A percentile compares a stretch with the other conserved stretches of the same genome.
These are phyloP conservation scores for Malassezia furfur DNA, from an alignment of 1,284 basidiomycete species.

Conservation along the genomic window DNA sequence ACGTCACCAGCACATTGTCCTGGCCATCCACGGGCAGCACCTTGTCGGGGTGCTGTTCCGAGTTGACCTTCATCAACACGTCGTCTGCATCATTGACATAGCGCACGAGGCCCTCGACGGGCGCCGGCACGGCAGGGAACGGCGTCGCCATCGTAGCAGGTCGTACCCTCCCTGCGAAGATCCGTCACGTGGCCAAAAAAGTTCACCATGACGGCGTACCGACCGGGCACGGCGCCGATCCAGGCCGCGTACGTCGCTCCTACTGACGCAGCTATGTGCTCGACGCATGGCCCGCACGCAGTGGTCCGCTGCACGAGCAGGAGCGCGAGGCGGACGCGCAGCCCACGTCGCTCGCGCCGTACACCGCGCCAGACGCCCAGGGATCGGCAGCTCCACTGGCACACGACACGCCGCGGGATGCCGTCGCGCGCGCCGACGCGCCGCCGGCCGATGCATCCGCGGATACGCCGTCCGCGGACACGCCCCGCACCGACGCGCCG, in stretches of 20 bases:
- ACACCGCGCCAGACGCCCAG: too few relatives aligned
- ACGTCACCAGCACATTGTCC: conserved; percentile 68
- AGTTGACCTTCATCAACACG: conserved; percentile 39
- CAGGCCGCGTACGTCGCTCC: conserved; percentile 6
- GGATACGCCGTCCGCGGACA: not conserved
- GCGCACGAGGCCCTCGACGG: conserved; percentile 23
- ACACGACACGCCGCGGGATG: not conserved
- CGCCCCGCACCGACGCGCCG: not conserved
- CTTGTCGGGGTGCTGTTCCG: conserved; percentile 27
- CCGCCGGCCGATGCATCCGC: not conserved
- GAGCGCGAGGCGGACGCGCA: not conserved
- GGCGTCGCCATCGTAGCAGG: conserved; percentile 37
- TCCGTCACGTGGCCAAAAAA: conserved; percentile 1
- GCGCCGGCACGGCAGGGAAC: conserved; percentile 31
- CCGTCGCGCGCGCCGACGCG: not conserved
- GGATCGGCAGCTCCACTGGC: too few relatives aligned
- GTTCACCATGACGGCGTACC: conserved; percentile 2
- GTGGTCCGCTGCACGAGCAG: conserved; percentile 1
- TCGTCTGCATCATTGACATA: conserved; percentile 20
- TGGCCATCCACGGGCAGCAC: conserved; percentile 37
- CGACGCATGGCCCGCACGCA: conserved; percentile 7
- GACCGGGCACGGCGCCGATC: conserved; percentile 16
- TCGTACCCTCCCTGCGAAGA: not conserved
- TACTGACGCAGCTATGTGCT: conserved; percentile 8
- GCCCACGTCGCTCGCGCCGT: not conserved